Evolutionary conservation across 805 yeast genomes (phyloP).

Genomic region (Cyberlindnera meyerae): DNA sequence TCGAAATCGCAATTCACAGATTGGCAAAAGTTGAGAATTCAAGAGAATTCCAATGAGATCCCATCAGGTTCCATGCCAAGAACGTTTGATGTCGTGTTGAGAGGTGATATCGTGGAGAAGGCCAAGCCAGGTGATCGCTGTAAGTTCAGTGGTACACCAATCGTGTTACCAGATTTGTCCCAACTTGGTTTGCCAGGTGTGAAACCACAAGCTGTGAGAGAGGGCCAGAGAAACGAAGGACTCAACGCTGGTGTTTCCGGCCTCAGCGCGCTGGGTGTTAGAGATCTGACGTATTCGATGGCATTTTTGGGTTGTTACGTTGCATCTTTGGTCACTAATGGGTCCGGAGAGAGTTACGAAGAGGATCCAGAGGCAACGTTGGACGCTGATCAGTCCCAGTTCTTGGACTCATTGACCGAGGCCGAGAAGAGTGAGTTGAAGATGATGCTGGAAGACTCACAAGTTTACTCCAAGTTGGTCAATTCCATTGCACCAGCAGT

Average conservation of each 20-base stretch:
- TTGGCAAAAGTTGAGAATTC: slow-evolving; percentile 95
- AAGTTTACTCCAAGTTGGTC: slow-evolving; percentile 78
- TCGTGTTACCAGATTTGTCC: slow-evolving; percentile 90
- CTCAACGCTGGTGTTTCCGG: slow-evolving; percentile 86
- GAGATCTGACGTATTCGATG: slow-evolving; percentile 87
- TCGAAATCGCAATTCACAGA: slow-evolving; percentile 84
- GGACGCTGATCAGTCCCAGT: slow-evolving; percentile 74
- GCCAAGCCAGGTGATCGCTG: slow-evolving; percentile 98
- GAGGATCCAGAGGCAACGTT: slow-evolving; percentile 34
- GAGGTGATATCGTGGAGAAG: slow-evolving; percentile 92
- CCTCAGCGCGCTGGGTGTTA: slow-evolving; percentile 74
- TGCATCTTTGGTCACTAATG: slow-evolving; percentile 46
- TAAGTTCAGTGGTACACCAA: slow-evolving; percentile 88
- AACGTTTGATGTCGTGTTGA: slow-evolving; percentile 82
- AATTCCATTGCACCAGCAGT: slow-evolving; percentile 93
- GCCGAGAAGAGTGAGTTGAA: slow-evolving; percentile 81
- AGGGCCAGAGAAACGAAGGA: slow-evolving; percentile 53
- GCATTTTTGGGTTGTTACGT: slow-evolving; percentile 93
- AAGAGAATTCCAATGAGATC: slow-evolving; percentile 92
- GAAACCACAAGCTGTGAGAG: slow-evolving; percentile 77
- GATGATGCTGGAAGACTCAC: slow-evolving; percentile 85
- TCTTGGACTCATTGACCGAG: slow-evolving; percentile 70
- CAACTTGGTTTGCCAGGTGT: slow-evolving; percentile 95
- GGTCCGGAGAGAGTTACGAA: slow-evolving; percentile 33
- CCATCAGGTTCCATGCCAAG: slow-evolving; percentile 99